A percentile compares a stretch with the other conserved stretches of the same genome.
These are phyloP conservation scores for Corylus avellana DNA, from an alignment of 306 rosid species.

Conservation along the genomic window DNA sequence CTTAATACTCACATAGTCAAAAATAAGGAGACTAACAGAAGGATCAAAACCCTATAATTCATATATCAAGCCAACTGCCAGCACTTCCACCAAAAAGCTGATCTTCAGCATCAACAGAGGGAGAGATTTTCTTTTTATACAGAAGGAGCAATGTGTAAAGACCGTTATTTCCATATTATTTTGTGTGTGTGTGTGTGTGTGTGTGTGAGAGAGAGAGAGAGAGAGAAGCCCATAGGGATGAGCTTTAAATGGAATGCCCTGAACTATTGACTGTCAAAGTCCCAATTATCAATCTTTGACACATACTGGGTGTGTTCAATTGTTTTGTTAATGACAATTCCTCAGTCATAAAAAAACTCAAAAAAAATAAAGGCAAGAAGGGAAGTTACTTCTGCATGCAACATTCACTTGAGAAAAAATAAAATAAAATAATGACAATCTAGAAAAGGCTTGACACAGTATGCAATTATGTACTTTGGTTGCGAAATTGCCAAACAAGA, in stretches of 20 bases:
- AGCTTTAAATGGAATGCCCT: background rate
- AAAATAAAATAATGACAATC: too few relatives aligned
- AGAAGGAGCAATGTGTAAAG: background rate
- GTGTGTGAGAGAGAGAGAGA: background rate
- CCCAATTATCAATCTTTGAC: background rate
- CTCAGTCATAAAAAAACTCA: too few relatives aligned
- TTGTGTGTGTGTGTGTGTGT: too few relatives aligned
- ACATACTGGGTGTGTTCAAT: background rate
- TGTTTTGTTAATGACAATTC: too few relatives aligned
- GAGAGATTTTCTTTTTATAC: background rate
- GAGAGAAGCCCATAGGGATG: background rate
- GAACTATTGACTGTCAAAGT: background rate
- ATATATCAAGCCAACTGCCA: background rate
- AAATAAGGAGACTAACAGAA: too few relatives aligned
- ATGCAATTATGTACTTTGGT: too few relatives aligned
- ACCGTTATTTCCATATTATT: background rate
- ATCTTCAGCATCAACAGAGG: background rate
- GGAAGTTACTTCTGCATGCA: too few relatives aligned
- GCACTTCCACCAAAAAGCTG: background rate
- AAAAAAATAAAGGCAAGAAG: too few relatives aligned
- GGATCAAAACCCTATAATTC: background rate
- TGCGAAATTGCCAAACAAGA: background rate
- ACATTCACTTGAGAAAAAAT: too few relatives aligned
- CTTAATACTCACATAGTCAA: background rate
- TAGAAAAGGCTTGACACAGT: too few relatives aligned